Percentiles rank a stretch among this genome's conserved stretches.
phyloP scores from a whole-genome alignment of 805 yeast genomes.

The Kodamaea kaohsiungensis region DNA sequence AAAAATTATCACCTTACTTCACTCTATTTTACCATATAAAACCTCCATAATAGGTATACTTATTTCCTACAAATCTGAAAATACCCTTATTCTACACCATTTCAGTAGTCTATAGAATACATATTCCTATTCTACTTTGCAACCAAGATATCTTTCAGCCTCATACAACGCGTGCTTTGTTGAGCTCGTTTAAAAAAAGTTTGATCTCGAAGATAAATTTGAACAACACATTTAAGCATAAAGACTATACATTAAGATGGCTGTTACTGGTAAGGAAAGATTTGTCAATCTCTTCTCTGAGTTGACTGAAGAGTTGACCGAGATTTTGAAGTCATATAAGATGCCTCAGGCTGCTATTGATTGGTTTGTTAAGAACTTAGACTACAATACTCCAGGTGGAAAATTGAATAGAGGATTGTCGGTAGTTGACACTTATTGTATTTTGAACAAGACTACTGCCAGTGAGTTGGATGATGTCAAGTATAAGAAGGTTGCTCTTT shows the following conservation, averaged over 20 bases:
- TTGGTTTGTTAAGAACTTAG: slow-evolving; percentile 75
- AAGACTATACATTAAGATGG: neutral
- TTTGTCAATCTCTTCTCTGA: slow-evolving; percentile 72
- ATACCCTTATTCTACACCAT: too few species aligned
- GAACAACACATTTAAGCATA: neutral
- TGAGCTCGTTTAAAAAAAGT: slow-evolving; percentile 1
- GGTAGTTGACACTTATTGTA: slow-evolving; percentile 87
- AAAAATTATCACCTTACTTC: too few species aligned
- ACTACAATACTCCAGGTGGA: slow-evolving; percentile 95
- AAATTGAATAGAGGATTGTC: slow-evolving; percentile 95
- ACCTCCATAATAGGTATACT: too few species aligned
- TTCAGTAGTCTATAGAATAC: too few species aligned
- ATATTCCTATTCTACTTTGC: too few species aligned
- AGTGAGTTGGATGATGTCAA: slow-evolving; percentile 63
- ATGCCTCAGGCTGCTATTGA: slow-evolving; percentile 83
- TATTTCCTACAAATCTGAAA: too few species aligned
- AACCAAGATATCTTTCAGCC: neutral
- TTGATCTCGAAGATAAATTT: neutral
- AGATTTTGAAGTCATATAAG: slow-evolving; percentile 62
- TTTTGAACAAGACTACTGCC: slow-evolving; percentile 64
- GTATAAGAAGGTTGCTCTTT: slow-evolving; percentile 79
- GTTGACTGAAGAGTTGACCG: slow-evolving; percentile 72
- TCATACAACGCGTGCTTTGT: neutral
- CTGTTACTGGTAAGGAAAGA: slow-evolving; percentile 47
- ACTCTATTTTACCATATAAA: too few species aligned